These are phyloP conservation scores for Arthrocladium fulminans DNA, from an alignment of 2,329 filamentous ascomycete genomes.

Conservation along the genomic window DNA sequence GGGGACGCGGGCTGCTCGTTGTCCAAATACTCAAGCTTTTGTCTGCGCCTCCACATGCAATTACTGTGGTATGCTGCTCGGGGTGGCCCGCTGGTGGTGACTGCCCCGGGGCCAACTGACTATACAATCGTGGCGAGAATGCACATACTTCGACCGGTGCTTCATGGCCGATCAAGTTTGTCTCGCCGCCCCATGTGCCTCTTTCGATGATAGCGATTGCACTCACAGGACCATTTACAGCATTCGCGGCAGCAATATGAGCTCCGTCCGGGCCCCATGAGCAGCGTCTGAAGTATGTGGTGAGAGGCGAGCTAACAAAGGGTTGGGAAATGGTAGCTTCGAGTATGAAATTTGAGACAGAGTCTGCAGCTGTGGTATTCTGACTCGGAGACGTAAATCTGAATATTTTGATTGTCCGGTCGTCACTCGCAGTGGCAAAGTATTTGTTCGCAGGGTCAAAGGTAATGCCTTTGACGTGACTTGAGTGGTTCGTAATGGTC, in stretches of 20 bases:
- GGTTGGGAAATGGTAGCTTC: conserved; percentile 84
- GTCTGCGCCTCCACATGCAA: conserved; percentile 93
- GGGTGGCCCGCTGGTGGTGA: conserved; percentile 37
- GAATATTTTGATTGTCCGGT: conserved; percentile 93
- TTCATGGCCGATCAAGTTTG: conserved; percentile 95
- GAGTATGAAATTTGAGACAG: conserved; percentile 90
- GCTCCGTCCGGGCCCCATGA: conserved; percentile 97
- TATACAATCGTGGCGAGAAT: conserved; percentile 87
- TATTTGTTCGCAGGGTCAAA: conserved; percentile 99
- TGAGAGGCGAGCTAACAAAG: conserved; percentile 84
- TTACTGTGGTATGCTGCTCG: conserved; percentile 67
- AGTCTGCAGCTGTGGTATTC: conserved; percentile 88
- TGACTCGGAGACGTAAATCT: conserved; percentile 84
- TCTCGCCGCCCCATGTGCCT: conserved; percentile 87
- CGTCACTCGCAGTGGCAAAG: conserved; percentile 95
- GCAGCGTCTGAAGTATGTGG: conserved; percentile 91
- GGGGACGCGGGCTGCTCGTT: conserved; percentile 82
- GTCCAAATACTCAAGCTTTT: conserved; percentile 97
- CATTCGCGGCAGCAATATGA: conserved; percentile 93
- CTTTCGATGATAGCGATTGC: conserved; percentile 94
- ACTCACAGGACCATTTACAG: conserved; percentile 92
- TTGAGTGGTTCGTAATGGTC: conserved; percentile 84
- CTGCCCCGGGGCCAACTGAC: conserved; percentile 56
- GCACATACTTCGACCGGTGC: conserved; percentile 94
- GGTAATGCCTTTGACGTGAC: conserved; percentile 96